Evolutionary conservation across 768 basidiomycete genomes (phyloP).

Genomic region (Hemileccinum rubropunctum): DNA sequence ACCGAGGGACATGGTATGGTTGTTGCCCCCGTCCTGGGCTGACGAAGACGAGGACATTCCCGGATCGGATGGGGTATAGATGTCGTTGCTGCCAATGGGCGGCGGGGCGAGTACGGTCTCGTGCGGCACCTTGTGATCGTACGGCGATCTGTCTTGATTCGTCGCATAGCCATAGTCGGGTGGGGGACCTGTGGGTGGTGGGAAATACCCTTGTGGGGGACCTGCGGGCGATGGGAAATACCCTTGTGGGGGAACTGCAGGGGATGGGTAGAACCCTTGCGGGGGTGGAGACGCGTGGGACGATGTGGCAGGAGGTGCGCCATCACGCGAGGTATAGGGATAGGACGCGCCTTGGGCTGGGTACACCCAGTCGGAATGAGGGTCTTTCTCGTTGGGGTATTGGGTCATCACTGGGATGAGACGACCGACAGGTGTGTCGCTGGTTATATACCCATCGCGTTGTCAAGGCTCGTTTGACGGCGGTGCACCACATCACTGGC

Average conservation of each 20-base stretch:
- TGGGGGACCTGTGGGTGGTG: slow-evolving; percentile 9
- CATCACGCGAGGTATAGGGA: slow-evolving; percentile 11
- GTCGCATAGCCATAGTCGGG: slow-evolving; percentile 11
- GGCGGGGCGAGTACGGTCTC: not conserved
- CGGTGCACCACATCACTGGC: too few species aligned
- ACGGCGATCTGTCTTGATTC: not conserved
- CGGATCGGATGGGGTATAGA: not conserved
- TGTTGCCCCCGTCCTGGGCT: slow-evolving; percentile 1
- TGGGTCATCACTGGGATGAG: slow-evolving; percentile 11
- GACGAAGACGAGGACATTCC: not conserved
- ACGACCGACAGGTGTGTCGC: too few species aligned
- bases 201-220: slow-evolving; percentile 6
- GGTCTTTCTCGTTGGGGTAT: slow-evolving; percentile 25
- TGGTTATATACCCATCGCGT: not conserved
- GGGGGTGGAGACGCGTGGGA: not conserved
- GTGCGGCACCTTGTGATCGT: not conserved
- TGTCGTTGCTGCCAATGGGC: too few species aligned
- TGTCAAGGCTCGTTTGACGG: too few species aligned
- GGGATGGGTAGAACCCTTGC: slow-evolving; percentile 8
- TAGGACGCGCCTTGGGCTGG: not conserved
- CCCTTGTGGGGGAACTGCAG: slow-evolving; percentile 12
- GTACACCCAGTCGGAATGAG: slow-evolving; percentile 13
- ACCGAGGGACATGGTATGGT: slow-evolving; percentile 11
- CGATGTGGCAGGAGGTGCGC: not conserved
- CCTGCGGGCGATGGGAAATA: slow-evolving; percentile 3